Conservation (phyloP, 176 grass and related monocot genomes). For the Puya raimondii region DNA sequence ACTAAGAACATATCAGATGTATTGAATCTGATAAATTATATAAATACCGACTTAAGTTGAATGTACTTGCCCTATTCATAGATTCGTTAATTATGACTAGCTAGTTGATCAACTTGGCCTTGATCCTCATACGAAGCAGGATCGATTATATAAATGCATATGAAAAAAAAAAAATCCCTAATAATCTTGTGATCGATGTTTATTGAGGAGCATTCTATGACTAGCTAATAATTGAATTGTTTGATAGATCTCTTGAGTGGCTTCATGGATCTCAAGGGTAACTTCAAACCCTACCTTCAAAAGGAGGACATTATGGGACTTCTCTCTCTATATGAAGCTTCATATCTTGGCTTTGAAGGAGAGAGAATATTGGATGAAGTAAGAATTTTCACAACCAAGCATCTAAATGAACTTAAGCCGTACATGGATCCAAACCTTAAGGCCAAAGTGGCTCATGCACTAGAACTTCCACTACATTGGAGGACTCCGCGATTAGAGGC, state of each 20-base stretch:
- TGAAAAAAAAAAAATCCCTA: no score
- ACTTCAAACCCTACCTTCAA: neutral
- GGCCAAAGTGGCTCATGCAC: slow-evolving; percentile 1
- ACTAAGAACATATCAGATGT: no score
- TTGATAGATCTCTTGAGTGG: slow-evolving; percentile 8
- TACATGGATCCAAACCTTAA: neutral
- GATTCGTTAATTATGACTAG: no score
- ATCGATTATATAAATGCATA: no score
- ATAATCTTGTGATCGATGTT: no score
- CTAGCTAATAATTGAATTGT: no score
- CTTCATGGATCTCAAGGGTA: slow-evolving; percentile 7
- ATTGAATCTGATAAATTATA: no score
- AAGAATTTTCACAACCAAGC: slow-evolving; percentile 4
- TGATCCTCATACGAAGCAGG: no score
- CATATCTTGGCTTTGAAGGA: slow-evolving; percentile 18
- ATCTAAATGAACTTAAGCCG: neutral
- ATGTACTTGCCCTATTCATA: no score
- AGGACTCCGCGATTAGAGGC: slow-evolving; percentile 26
- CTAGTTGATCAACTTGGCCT: no score
- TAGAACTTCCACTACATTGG: slow-evolving; percentile 28
- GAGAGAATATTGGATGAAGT: slow-evolving; percentile 25
- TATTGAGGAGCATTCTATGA: no score
- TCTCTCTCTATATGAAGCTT: slow-evolving; percentile 31
- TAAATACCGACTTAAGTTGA: no score
- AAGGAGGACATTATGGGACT: slow-evolving; percentile 1